phyloP scores from a whole-genome alignment of 192 early-diverging fungal genomes.

The Gigaspora rosea region DNA sequence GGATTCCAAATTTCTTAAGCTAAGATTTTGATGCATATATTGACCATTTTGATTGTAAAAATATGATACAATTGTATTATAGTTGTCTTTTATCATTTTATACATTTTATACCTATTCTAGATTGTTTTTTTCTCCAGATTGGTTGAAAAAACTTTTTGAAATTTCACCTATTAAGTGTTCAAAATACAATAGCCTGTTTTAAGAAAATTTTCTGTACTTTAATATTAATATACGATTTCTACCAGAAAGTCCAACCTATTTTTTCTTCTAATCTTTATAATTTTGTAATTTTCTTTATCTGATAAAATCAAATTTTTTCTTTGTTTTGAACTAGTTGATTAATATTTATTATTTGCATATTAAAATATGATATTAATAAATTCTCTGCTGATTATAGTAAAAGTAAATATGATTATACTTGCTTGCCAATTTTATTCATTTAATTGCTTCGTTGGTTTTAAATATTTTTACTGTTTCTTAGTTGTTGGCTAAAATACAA shows the following conservation, averaged over 20 bases:
- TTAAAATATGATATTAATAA: background rate
- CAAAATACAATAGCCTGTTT: background rate
- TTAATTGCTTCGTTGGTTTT: background rate
- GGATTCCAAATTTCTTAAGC: conserved; percentile 1
- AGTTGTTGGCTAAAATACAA: background rate
- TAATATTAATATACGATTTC: background rate
- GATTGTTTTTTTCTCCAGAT: background rate
- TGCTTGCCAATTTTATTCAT: background rate
- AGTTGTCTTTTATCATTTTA: background rate
- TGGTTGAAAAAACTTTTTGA: background rate
- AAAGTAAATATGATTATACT: background rate
- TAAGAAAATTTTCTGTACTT: background rate
- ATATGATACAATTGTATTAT: conserved; percentile 3
- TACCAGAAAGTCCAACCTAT: background rate
- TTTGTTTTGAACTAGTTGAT: background rate
- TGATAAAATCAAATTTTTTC: background rate
- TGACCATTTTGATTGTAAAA: background rate
- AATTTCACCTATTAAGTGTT: background rate
- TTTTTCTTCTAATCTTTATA: background rate
- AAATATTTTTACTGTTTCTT: background rate
- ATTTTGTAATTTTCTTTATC: background rate
- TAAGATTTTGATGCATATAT: background rate
- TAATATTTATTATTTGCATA: background rate
- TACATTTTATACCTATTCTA: too few relatives aligned
- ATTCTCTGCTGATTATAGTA: background rate